Percentiles rank a stretch among this genome's conserved stretches.
These are phyloP conservation scores for Neopestalotiopsis sp. DNA, from an alignment of 2,329 filamentous ascomycete species.

Conservation along the genomic window DNA sequence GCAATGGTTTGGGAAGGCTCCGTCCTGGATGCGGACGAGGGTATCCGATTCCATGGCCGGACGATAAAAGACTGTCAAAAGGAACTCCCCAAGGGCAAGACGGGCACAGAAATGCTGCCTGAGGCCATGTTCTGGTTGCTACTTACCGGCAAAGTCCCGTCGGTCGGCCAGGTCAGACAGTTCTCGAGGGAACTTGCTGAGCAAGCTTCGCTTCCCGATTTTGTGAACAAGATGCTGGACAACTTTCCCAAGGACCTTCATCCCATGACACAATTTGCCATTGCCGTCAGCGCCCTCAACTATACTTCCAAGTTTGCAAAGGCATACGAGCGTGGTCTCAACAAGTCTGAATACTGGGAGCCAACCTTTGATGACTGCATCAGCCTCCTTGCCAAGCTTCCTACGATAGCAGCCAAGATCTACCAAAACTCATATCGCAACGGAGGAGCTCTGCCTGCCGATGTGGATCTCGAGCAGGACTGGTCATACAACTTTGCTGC, in stretches of 20 bases:
- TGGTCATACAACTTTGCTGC: slow-evolving; percentile 99
- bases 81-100: slow-evolving; percentile 88
- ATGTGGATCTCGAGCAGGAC: slow-evolving; percentile 84
- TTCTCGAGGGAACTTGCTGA: slow-evolving; percentile 88
- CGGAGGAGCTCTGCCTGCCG: slow-evolving; percentile 73
- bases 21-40: slow-evolving; percentile 94
- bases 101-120: slow-evolving; percentile 95
- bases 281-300: slow-evolving; percentile 94
- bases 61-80: slow-evolving; percentile 98
- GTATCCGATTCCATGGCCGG: slow-evolving; percentile 96
- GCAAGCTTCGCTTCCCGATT: slow-evolving; percentile 80
- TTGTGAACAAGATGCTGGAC: slow-evolving; percentile 88
- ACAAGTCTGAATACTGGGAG: slow-evolving; percentile 99
- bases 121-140: slow-evolving; percentile 99
- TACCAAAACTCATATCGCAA: slow-evolving; percentile 90
- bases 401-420: slow-evolving; percentile 95
- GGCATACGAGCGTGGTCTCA: slow-evolving; percentile 87
- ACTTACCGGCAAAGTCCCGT: slow-evolving; percentile 89
- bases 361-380: slow-evolving; percentile 96
- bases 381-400: slow-evolving; percentile 91
- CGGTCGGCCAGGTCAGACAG: slow-evolving; percentile 77
- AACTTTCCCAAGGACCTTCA: slow-evolving; percentile 89
- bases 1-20: slow-evolving; percentile 99
- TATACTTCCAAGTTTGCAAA: slow-evolving; percentile 93
- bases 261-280: slow-evolving; percentile 98